Evolutionary conservation across 257 asterid species (phyloP).

Genomic region (Solanum microdontum): DNA sequence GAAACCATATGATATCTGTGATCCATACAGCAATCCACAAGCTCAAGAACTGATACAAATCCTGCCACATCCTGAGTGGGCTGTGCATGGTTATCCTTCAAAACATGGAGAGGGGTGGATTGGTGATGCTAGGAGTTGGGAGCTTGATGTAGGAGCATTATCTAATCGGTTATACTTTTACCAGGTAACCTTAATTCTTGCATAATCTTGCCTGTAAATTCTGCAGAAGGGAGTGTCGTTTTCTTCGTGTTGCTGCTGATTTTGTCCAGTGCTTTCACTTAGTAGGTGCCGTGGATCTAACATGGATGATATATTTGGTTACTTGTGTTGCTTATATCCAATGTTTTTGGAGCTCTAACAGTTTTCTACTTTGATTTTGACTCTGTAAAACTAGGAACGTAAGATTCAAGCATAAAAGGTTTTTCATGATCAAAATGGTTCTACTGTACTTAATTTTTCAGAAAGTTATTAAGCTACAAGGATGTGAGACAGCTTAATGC

Average conservation of each 20-base stretch:
- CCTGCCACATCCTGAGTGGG: constrained; percentile 90
- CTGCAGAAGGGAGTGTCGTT: background rate
- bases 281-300: background rate
- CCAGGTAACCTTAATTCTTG: constrained; percentile 32
- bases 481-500: background rate
- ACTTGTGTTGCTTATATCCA: background rate
- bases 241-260: background rate
- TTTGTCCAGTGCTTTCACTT: background rate
- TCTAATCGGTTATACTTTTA: constrained; percentile 72
- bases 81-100: constrained; percentile 65
- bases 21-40: constrained; percentile 87
- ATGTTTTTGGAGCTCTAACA: background rate
- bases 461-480: background rate
- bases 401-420: background rate
- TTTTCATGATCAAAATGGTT: background rate
- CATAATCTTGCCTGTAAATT: background rate
- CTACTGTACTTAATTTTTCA: background rate
- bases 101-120: constrained; percentile 77
- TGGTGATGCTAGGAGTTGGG: constrained; percentile 71
- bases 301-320: background rate
- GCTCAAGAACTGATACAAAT: constrained; percentile 81
- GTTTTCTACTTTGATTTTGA: background rate
- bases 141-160: constrained; percentile 59
- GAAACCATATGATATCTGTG: constrained; percentile 69
- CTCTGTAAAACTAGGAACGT: background rate